Conservation (phyloP, 225 moss, liverwort and hornwort species). For the Thuidium tamariscinum region DNA sequence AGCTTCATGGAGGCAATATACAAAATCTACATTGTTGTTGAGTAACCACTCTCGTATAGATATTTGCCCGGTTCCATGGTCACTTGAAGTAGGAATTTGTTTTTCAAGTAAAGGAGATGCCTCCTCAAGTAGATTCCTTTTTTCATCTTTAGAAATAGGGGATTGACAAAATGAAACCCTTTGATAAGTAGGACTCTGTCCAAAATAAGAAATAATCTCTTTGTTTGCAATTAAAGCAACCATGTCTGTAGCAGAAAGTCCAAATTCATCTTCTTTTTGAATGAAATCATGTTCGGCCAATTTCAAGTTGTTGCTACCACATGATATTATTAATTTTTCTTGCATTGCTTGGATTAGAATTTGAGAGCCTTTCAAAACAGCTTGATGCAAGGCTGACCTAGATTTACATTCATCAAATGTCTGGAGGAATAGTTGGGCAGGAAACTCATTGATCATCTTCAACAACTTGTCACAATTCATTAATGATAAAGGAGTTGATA, state of each 20-base stretch:
- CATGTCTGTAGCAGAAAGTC: not conserved
- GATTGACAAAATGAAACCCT: accelerated
- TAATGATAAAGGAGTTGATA: not conserved
- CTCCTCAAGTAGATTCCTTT: not conserved
- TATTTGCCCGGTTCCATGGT: not conserved
- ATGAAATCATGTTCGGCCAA: not conserved
- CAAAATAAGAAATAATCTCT: not conserved
- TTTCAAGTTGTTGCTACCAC: accelerated
- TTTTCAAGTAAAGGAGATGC: not conserved
- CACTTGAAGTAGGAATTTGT: accelerated
- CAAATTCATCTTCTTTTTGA: accelerated
- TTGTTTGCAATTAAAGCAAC: not conserved
- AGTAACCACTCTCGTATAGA: not conserved
- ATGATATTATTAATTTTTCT: accelerated
- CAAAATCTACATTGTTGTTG: accelerated
- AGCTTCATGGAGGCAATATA: not conserved
- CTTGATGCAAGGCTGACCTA: not conserved
- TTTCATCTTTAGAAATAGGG: not conserved
- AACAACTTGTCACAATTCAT: accelerated
- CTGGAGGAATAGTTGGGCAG: not conserved
- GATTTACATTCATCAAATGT: accelerated
- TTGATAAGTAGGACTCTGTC: too few species aligned
- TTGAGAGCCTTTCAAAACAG: not conserved
- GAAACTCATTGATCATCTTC: not conserved
- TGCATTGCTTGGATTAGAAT: accelerated